Conservation (phyloP, 1,284 basidiomycete genomes). For the Austroboletus niveus region DNA sequence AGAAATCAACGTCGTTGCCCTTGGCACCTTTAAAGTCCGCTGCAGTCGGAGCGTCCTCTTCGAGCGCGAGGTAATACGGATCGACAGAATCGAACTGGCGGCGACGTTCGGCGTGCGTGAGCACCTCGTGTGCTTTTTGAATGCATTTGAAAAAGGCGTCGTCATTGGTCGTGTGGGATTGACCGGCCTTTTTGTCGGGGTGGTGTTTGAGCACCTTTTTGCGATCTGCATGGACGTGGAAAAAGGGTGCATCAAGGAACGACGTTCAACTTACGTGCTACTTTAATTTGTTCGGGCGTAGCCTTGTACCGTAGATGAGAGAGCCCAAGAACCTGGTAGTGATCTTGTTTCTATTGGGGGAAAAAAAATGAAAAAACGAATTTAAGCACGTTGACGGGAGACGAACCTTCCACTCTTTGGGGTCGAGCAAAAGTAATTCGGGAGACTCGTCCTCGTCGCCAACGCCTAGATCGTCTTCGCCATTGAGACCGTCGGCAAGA, state of each 20-base stretch:
- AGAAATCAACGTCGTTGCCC: slow-evolving; percentile 48
- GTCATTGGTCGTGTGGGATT: slow-evolving; percentile 79
- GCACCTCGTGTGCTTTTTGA: slow-evolving; percentile 92
- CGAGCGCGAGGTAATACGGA: slow-evolving; percentile 68
- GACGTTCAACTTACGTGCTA: slow-evolving; percentile 73
- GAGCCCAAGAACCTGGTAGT: slow-evolving; percentile 94
- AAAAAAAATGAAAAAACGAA: not conserved
- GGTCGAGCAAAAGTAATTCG: slow-evolving; percentile 76
- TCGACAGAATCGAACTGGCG: slow-evolving; percentile 98
- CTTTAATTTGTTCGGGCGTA: slow-evolving; percentile 90
- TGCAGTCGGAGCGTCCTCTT: slow-evolving; percentile 75
- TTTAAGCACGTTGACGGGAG: not conserved
- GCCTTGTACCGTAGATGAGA: slow-evolving; percentile 89
- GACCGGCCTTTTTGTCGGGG: slow-evolving; percentile 95
- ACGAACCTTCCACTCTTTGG: slow-evolving; percentile 96
- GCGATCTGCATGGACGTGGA: slow-evolving; percentile 60
- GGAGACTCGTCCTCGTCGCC: slow-evolving; percentile 87
- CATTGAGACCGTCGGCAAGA: slow-evolving; percentile 53
- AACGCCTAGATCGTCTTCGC: slow-evolving; percentile 87
- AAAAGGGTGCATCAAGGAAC: not conserved
- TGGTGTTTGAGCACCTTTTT: slow-evolving; percentile 99
- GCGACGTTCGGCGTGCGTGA: slow-evolving; percentile 84
- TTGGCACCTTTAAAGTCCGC: slow-evolving; percentile 58
- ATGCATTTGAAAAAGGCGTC: slow-evolving; percentile 99
- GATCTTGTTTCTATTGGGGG: slow-evolving; percentile 86